phyloP scores from a whole-genome alignment of 257 asterid genomes.

The Przewalskia tangutica region DNA sequence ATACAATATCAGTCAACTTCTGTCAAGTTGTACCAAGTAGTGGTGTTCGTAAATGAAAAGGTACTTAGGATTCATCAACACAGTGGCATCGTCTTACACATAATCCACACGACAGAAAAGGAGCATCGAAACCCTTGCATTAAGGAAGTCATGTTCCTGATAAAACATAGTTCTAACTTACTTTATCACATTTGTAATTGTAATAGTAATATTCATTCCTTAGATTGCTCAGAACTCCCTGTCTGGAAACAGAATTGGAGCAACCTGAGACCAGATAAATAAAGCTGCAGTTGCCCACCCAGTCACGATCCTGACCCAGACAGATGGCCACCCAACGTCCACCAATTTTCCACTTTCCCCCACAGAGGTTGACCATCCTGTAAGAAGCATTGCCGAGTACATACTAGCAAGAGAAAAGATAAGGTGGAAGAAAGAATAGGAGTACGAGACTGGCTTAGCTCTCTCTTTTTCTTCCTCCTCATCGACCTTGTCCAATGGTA shows the following conservation, averaged over 20 bases:
- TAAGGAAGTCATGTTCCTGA: not conserved
- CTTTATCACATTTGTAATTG: not conserved
- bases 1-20: not conserved
- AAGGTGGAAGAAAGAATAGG: slow-evolving; percentile 78
- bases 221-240: slow-evolving; percentile 45
- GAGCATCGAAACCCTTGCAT: not conserved
- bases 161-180: not conserved
- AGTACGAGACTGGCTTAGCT: slow-evolving; percentile 57
- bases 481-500: slow-evolving; percentile 73
- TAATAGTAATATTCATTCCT: not conserved
- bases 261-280: slow-evolving; percentile 67
- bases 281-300: slow-evolving; percentile 77
- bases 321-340: slow-evolving; percentile 89
- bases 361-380: slow-evolving; percentile 78
- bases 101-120: not conserved
- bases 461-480: slow-evolving; percentile 53
- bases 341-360: slow-evolving; percentile 91
- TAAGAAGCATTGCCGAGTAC: slow-evolving; percentile 81
- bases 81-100: not conserved
- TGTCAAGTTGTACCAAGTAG: too few species aligned
- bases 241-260: slow-evolving; percentile 70
- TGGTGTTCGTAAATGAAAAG: not conserved
- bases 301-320: slow-evolving; percentile 67
- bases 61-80: not conserved
- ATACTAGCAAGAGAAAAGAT: slow-evolving; percentile 83